Percentiles rank a stretch among this genome's conserved stretches.
Evolutionary conservation across 352 stramenopile species (phyloP).

Genomic region (Pythium insidiosum): DNA sequence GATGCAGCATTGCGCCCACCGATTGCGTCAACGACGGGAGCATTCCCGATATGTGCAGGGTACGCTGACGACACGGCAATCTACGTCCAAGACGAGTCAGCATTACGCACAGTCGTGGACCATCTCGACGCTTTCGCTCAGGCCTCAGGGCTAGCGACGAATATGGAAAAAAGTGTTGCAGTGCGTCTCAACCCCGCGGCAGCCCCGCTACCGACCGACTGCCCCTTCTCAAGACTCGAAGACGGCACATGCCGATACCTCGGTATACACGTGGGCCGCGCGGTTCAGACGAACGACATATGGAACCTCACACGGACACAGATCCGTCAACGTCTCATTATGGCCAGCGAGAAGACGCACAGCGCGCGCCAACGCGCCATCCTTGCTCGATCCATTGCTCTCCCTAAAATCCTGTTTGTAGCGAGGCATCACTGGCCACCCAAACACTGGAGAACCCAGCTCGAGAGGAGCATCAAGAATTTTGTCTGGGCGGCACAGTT

Average conservation of each 20-base stretch:
- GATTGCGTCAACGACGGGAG: neutral
- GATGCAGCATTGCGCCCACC: neutral
- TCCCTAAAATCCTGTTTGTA: constrained; percentile 8
- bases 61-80: neutral
- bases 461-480: neutral
- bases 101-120: neutral
- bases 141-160: neutral
- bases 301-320: neutral
- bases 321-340: neutral
- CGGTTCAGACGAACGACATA: neutral
- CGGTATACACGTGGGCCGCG: neutral
- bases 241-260: neutral
- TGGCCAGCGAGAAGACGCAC: neutral
- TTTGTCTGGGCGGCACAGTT: neutral
- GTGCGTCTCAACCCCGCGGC: neutral
- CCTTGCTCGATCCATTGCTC: neutral
- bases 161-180: neutral
- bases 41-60: neutral
- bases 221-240: neutral
- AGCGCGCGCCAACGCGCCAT: neutral
- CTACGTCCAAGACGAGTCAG: neutral
- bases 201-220: neutral
- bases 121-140: neutral
- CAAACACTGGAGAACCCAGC: neutral
- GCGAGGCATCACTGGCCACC: constrained; percentile 1